A percentile compares a stretch with the other conserved stretches of the same genome.
Evolutionary conservation across 257 asterid genomes (phyloP).

Genomic region (Apocynum venetum): DNA sequence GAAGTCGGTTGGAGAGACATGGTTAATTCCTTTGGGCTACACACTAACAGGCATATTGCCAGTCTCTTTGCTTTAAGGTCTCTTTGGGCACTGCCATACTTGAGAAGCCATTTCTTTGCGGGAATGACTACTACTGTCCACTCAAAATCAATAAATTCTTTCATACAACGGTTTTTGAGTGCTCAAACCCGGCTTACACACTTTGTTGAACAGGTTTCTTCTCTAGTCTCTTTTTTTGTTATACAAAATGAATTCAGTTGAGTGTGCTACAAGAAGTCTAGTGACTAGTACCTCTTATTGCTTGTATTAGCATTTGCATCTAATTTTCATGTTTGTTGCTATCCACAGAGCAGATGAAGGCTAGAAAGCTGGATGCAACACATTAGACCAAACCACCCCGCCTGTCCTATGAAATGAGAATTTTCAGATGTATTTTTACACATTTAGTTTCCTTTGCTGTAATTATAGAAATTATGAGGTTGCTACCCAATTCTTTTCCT

Average conservation of each 20-base stretch:
- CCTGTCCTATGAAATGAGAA: too few relatives aligned
- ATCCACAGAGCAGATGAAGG: too few relatives aligned
- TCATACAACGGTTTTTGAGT: constrained; percentile 90
- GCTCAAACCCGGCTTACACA: constrained; percentile 93
- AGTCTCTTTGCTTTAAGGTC: constrained; percentile 65
- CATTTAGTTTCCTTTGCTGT: too few relatives aligned
- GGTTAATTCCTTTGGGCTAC: constrained; percentile 83
- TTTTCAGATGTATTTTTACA: too few relatives aligned
- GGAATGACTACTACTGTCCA: constrained; percentile 83
- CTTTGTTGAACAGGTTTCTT: constrained; percentile 88
- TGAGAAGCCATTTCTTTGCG: constrained; percentile 91
- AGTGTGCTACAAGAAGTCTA: neutral
- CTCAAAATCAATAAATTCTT: constrained; percentile 85
- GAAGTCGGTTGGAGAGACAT: constrained; percentile 94
- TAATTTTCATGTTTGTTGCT: neutral
- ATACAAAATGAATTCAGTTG: neutral
- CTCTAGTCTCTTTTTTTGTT: constrained; percentile 12
- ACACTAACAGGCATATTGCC: constrained; percentile 80
- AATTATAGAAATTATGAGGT: too few relatives aligned
- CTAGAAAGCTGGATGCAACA: too few relatives aligned
- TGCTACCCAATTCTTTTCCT: too few relatives aligned
- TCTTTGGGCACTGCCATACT: constrained; percentile 91
- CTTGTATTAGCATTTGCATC: neutral
- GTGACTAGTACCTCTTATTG: neutral
- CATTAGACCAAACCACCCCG: too few relatives aligned